phyloP scores from a whole-genome alignment of 768 basidiomycete genomes.

The Mycena latifolia region DNA sequence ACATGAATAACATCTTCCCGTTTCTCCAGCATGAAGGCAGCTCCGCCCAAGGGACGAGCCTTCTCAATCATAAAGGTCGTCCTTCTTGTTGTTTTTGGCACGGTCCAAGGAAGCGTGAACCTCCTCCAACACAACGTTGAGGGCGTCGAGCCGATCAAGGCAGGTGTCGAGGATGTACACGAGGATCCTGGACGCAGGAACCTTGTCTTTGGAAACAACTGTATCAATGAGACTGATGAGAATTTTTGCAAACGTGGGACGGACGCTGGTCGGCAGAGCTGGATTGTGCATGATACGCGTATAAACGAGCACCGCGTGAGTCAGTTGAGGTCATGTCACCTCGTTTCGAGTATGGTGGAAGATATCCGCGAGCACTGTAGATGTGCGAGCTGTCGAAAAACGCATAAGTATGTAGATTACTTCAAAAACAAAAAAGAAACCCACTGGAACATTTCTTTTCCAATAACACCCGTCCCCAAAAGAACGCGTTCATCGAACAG shows the following conservation, averaged over 20 bases:
- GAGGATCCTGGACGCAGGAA: slow-evolving; percentile 71
- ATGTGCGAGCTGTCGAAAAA: slow-evolving; percentile 70
- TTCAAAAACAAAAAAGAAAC: slow-evolving; percentile 35
- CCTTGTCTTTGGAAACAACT: slow-evolving; percentile 83
- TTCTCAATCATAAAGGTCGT: slow-evolving; percentile 78
- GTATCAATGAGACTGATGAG: slow-evolving; percentile 91
- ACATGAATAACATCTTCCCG: slow-evolving; percentile 87
- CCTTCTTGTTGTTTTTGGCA: slow-evolving; percentile 60
- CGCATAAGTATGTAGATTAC: slow-evolving; percentile 28
- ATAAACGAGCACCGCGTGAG: slow-evolving; percentile 85
- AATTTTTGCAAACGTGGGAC: slow-evolving; percentile 93
- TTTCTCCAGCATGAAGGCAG: slow-evolving; percentile 83
- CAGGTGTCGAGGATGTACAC: slow-evolving; percentile 84
- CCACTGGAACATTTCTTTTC: slow-evolving; percentile 87
- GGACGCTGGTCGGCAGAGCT: slow-evolving; percentile 81
- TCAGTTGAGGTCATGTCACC: slow-evolving; percentile 80
- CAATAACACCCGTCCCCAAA: slow-evolving; percentile 85
- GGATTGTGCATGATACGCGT: slow-evolving; percentile 92
- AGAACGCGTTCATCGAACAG: slow-evolving; percentile 92
- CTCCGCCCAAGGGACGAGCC: slow-evolving; percentile 83
- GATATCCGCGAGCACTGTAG: slow-evolving; percentile 91
- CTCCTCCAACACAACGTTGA: slow-evolving; percentile 75
- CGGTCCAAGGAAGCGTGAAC: slow-evolving; percentile 61
- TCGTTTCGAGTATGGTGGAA: slow-evolving; percentile 93
- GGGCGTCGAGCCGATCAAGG: slow-evolving; percentile 86